Evolutionary conservation across 257 asterid genomes (phyloP).

Genomic region (Capsicum pubescens): DNA sequence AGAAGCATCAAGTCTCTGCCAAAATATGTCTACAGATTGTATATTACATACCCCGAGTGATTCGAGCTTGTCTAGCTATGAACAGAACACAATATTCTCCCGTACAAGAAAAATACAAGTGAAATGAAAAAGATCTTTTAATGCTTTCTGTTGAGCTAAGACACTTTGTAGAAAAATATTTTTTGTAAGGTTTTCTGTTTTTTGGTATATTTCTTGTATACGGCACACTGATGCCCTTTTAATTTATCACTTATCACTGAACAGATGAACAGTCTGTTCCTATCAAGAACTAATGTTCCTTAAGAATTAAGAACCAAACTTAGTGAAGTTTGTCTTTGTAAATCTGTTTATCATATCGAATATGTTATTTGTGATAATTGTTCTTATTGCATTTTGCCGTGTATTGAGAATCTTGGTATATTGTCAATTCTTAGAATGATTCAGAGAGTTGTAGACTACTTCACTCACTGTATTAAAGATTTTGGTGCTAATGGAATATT

Average conservation of each 20-base stretch:
- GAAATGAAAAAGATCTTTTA: constrained; percentile 8
- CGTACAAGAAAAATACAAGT: constrained; percentile 5
- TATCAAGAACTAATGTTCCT: background rate
- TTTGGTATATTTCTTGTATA: constrained; percentile 13
- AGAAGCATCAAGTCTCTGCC: background rate
- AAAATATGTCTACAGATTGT: background rate
- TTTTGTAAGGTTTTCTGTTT: background rate
- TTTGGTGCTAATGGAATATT: constrained; percentile 6
- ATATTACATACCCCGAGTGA: background rate
- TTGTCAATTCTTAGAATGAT: background rate
- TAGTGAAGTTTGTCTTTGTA: background rate
- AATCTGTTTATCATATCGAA: background rate
- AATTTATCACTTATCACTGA: background rate
- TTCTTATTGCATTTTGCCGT: constrained; percentile 2
- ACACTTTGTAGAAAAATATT: constrained; percentile 7
- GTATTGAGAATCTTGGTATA: background rate
- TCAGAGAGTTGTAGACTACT: constrained; percentile 10
- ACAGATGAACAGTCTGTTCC: background rate
- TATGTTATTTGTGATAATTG: constrained; percentile 3
- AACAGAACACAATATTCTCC: background rate
- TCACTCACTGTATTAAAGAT: background rate
- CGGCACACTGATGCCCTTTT: background rate
- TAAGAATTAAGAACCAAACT: background rate
- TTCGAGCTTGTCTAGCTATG: background rate
- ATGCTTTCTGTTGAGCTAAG: background rate